Base-by-base conservation (phyloP, 768 basidiomycete species). In the Serendipita vermifera region DNA sequence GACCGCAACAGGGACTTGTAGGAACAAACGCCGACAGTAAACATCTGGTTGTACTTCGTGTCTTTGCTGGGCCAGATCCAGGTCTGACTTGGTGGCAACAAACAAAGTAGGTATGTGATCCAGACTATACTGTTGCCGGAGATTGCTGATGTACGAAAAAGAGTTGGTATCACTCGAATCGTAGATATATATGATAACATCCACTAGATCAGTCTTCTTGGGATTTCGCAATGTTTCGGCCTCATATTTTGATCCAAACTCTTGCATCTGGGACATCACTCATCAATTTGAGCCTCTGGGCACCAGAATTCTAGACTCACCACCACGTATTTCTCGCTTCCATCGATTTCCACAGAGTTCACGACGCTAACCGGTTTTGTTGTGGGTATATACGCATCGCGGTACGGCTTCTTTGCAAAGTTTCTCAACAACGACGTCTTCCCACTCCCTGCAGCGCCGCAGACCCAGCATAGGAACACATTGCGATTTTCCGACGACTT, bases 151-250 rank as follows among this genome's bases (percentile, higher is more conserved):
- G 70, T 98, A 96, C 43, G 90, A 93, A 68, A 99, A 99, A 7
- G 91, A 96, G 70, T 99, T 98, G 36, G 94, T 97, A 67, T 99
- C 94, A 65, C 89, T 92, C 43, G 93, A 97, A 70, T 99, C 94
- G 64, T 97, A 83, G 31, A 97, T 91, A 66, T 94, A 97, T 60
- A 93, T 78, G 59, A 97, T 87, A 38, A 97, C 88, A 69, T 99
- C 94, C 17, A 88, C 89, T 40, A 87, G 71, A 66, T 96, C 93
- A 31, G 83, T 82, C 72, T 92, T 96, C 73, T 90, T 94, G 35
- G 82, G 75, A 67, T 85, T 90, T 59, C 92, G 79, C 57, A 98
- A 71, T 7, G 80, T 83, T 68, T 97, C 94, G 0, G 87, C 77
- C 69, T 99, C 94, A 63, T 94, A 96, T 67, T 85, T 86, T 36